Conservation (phyloP, 768 basidiomycete species). For the Pisolithus orientalis region DNA sequence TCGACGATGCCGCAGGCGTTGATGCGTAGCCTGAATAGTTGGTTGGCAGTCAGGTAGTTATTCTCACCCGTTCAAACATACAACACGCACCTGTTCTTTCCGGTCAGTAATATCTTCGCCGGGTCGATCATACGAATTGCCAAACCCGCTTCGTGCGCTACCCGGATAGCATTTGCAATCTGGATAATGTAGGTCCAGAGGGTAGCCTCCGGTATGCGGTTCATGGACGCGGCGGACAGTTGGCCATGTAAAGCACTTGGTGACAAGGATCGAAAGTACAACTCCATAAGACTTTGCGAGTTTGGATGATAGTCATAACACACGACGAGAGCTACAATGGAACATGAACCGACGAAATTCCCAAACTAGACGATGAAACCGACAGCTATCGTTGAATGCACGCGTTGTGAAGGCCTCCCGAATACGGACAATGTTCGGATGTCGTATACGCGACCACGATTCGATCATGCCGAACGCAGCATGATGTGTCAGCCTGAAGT, state of each 20-base stretch:
- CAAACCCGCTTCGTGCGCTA: constrained; percentile 73
- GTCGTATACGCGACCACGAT: constrained; percentile 75
- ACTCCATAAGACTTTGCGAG: constrained; percentile 74
- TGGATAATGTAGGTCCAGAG: constrained; percentile 94
- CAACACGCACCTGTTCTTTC: constrained; percentile 68
- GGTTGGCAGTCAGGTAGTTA: not conserved
- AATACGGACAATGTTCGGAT: constrained; percentile 80
- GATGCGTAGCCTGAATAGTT: constrained; percentile 60
- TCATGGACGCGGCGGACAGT: constrained; percentile 26
- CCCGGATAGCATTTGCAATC: constrained; percentile 80
- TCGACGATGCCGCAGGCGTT: constrained; percentile 85
- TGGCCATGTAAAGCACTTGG: constrained; percentile 31
- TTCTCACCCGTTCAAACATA: not conserved
- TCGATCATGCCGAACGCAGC: constrained; percentile 79
- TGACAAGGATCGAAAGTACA: constrained; percentile 60
- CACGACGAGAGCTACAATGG: constrained; percentile 70
- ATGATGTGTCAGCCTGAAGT: constrained; percentile 78
- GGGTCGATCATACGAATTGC: constrained; percentile 80
- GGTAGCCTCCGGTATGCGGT: constrained; percentile 62
- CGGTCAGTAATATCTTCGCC: constrained; percentile 82
- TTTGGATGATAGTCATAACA: constrained; percentile 87
- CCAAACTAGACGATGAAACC: constrained; percentile 22
- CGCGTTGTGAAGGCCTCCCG: constrained; percentile 94
- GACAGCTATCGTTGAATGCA: constrained; percentile 89
- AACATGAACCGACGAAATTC: constrained; percentile 6